A percentile compares a stretch with the other conserved stretches of the same genome.
Conservation (phyloP, 305 asterid species). For the Fraxinus floribunda region DNA sequence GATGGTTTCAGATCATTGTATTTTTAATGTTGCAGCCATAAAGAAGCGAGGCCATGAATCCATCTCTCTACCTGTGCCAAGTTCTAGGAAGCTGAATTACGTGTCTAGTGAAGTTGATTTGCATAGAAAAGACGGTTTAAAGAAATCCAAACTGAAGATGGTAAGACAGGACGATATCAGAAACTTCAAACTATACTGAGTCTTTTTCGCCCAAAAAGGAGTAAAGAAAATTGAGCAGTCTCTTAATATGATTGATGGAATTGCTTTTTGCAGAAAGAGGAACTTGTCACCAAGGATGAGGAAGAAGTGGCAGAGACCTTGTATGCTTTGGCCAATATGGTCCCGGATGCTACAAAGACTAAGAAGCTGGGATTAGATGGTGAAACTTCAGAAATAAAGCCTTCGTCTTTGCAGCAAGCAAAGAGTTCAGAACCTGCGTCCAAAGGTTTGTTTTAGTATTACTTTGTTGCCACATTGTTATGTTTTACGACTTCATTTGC, state of each 20-base stretch:
- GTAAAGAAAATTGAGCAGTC: slow-evolving; percentile 10
- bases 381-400: slow-evolving; percentile 42
- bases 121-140: slow-evolving; percentile 29
- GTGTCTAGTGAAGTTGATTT: slow-evolving; percentile 34
- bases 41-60: slow-evolving; percentile 58
- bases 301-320: slow-evolving; percentile 87
- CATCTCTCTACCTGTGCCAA: slow-evolving; percentile 32
- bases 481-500: slow-evolving; percentile 3
- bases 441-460: slow-evolving; percentile 36
- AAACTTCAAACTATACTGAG: slow-evolving; percentile 5
- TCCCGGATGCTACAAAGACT: slow-evolving; percentile 33
- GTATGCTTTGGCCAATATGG: slow-evolving; percentile 57
- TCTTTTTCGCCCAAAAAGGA: slow-evolving; percentile 2
- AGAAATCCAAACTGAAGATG: slow-evolving; percentile 57
- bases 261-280: slow-evolving; percentile 35
- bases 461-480: slow-evolving; percentile 9
- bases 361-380: slow-evolving; percentile 20
- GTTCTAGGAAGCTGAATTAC: slow-evolving; percentile 37
- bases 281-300: slow-evolving; percentile 63
- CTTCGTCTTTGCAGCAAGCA: slow-evolving; percentile 30
- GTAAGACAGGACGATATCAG: slow-evolving; percentile 35
- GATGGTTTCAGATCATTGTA: slow-evolving; percentile 11
- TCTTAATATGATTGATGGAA: slow-evolving; percentile 18
- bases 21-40: slow-evolving; percentile 39
- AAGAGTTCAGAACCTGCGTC: slow-evolving; percentile 29